These are phyloP conservation scores for Metarhizium robertsii DNA, from an alignment of 2,329 filamentous ascomycete species.

Conservation along the genomic window DNA sequence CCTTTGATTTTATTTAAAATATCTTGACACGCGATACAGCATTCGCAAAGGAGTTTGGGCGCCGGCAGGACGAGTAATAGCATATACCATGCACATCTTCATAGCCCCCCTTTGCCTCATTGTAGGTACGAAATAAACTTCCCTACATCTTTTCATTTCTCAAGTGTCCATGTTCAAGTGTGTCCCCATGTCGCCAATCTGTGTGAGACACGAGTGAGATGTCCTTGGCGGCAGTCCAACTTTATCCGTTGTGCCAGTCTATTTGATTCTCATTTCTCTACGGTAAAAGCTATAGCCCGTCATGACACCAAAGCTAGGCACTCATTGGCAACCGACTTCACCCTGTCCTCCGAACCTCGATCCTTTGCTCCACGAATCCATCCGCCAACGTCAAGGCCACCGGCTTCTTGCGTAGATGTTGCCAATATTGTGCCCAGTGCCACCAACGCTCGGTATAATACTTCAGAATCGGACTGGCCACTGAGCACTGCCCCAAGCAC, in stretches of 20 bases:
- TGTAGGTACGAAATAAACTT: too few relatives aligned
- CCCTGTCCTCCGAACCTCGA: slow-evolving; percentile 34
- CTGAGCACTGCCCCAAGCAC: slow-evolving; percentile 54
- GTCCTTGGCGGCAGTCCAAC: neutral
- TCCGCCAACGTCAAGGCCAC: slow-evolving; percentile 29
- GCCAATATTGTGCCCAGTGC: slow-evolving; percentile 66
- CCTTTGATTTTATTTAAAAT: neutral
- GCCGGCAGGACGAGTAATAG: neutral
- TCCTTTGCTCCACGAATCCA: slow-evolving; percentile 35
- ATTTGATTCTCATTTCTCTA: neutral
- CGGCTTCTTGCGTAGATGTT: slow-evolving; percentile 36
- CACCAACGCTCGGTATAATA: slow-evolving; percentile 72
- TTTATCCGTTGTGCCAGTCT: neutral
- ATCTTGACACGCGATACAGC: neutral
- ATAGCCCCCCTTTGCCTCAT: neutral
- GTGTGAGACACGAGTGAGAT: too few relatives aligned
- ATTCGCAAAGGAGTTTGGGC: neutral
- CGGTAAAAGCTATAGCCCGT: neutral
- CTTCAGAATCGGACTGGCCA: slow-evolving; percentile 67
- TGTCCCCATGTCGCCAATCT: too few relatives aligned
- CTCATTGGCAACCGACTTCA: slow-evolving; percentile 38
- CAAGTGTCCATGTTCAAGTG: too few relatives aligned
- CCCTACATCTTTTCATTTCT: too few relatives aligned
- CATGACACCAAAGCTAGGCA: slow-evolving; percentile 20
- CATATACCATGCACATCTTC: neutral